Evolutionary conservation across 163 green algal species (phyloP), one percentile per base, ranked within the genome.

Genomic region (Picocystis sp.): DNA sequence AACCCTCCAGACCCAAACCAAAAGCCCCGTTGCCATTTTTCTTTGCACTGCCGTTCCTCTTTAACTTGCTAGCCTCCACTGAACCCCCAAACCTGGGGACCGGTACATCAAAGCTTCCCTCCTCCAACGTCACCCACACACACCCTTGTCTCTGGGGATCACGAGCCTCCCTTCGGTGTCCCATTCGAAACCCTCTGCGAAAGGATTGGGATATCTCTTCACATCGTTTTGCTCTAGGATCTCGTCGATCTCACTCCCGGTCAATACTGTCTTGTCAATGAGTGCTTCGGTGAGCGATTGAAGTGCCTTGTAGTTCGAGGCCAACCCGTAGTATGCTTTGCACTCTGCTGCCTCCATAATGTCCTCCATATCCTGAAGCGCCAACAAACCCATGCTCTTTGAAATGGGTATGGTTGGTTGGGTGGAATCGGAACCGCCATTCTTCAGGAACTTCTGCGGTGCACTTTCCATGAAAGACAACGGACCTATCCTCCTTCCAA

Each of bases 301-400:
- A 21, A 92, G 66, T 8, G 79, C 67, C 50, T 70, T 56, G 68
- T 81, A 94, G 75, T 94, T 94, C 56, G 72, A 67, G 12, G 70
- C 78, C 43, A 94, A 71, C 3, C 77, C 83, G 57, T 83, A 90
- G 52, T 79, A 81, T 0, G 84, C 82, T 72, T 93, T 94, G 17
- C 81, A 81, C 66, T 93, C 80, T 2, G 82, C 85, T 0, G 65
- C 75, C 45, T 89, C 75, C 22, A 94, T 50, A 29, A 93, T 57
- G 61, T 91, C 79, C 21, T 77, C 53, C 25, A 92, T 70, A 35
- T 94, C 85, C 3, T 67, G 47, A 43, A 83, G 61, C 5, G 70
- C 78, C 22, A 81, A 62, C n/a, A 56, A 33, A 3, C 61, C 64
- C 25, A 82, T 63, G 53, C 74, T 58, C 8, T 62, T 67, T 34